Evolutionary conservation across 2,329 filamentous ascomycete genomes (phyloP).

Genomic region (Nemania diffusa): DNA sequence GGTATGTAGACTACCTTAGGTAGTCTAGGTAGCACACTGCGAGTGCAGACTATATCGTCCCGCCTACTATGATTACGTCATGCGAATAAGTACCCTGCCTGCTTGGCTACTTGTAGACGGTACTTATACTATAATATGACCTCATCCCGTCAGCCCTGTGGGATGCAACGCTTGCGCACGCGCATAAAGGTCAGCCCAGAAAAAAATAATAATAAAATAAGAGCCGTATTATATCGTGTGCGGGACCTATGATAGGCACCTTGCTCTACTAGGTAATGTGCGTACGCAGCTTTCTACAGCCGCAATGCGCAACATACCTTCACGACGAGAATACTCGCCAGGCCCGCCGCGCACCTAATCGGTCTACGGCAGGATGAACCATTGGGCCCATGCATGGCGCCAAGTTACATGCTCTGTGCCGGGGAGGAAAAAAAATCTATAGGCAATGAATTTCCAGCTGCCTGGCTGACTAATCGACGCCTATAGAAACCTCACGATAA

Average conservation of each 20-base stretch:
- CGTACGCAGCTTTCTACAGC: too few species aligned
- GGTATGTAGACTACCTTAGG: background rate
- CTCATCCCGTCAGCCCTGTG: slow-evolving; percentile 1
- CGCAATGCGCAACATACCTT: background rate
- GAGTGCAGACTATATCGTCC: background rate
- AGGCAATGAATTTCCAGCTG: background rate
- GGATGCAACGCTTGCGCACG: background rate
- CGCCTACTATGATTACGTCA: background rate
- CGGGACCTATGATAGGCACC: too few species aligned
- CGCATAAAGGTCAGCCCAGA: background rate
- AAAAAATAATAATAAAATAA: background rate
- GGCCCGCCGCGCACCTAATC: too few species aligned
- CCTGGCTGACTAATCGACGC: background rate
- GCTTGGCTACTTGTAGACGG: background rate
- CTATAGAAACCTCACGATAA: background rate
- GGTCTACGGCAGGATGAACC: too few species aligned
- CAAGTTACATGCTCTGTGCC: too few species aligned
- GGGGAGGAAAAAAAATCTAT: background rate
- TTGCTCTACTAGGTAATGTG: too few species aligned
- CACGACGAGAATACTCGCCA: background rate
- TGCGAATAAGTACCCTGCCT: background rate
- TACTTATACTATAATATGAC: slow-evolving; percentile 1
- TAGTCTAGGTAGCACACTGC: background rate
- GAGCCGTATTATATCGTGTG: background rate
- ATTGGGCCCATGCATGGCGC: too few species aligned